phyloP scores from a whole-genome alignment of 257 asterid species.

The Nyctanthes arbortristis region DNA sequence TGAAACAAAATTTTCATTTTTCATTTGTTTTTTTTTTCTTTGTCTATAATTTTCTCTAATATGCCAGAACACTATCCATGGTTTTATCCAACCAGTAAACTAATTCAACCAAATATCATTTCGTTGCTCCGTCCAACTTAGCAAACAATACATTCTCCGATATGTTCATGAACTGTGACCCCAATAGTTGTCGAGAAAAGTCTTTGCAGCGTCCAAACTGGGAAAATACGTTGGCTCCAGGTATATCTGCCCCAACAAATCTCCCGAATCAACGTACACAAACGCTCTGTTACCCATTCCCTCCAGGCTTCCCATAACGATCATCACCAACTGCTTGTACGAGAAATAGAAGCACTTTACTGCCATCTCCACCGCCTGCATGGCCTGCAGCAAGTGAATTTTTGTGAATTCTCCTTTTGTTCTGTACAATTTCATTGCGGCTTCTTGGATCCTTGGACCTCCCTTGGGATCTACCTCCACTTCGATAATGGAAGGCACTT shows the following conservation, averaged over 20 bases:
- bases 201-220: conserved; percentile 91
- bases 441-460: too few species aligned
- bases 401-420: conserved; percentile 28
- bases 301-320: conserved; percentile 85
- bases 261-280: conserved; percentile 40
- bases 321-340: conserved; percentile 66
- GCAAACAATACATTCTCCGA: too few species aligned
- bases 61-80: too few species aligned
- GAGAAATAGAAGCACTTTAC: conserved; percentile 66
- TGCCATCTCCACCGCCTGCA: too few species aligned
- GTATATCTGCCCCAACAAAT: conserved; percentile 62
- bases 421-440: conserved; percentile 20
- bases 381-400: conserved; percentile 40
- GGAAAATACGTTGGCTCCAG: conserved; percentile 91
- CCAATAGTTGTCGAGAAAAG: conserved; percentile 82
- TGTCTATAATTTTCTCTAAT: too few species aligned
- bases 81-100: too few species aligned
- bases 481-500: too few species aligned
- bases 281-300: conserved; percentile 44
- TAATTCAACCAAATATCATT: too few species aligned
- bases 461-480: too few species aligned
- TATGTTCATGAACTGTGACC: conserved; percentile 29
- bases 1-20: too few species aligned
- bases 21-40: too few species aligned
- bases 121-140: too few species aligned